A percentile compares a stretch with the other conserved stretches of the same genome.
Evolutionary conservation across 306 rosid species (phyloP).

Genomic region (Pyrus betulifolia): DNA sequence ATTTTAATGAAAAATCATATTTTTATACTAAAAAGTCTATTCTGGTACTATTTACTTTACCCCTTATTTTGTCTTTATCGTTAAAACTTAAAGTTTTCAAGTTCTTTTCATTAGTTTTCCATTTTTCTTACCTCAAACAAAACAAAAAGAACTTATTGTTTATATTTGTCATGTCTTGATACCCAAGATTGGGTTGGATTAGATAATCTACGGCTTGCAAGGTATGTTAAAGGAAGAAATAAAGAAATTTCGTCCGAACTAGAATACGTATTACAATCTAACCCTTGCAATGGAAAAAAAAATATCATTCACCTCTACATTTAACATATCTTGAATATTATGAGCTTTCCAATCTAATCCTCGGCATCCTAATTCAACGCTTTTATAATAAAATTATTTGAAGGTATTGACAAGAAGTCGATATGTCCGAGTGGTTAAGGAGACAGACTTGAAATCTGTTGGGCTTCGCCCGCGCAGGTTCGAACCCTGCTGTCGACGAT

Average conservation of each 20-base stretch:
- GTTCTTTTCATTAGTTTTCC: too few species aligned
- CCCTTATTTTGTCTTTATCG: too few species aligned
- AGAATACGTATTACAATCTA: background rate
- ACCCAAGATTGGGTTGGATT: background rate
- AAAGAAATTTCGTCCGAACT: too few species aligned
- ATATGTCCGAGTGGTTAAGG: constrained; percentile 81
- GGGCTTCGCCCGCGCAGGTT: constrained; percentile 76
- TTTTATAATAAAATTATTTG: too few species aligned
- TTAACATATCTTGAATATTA: too few species aligned
- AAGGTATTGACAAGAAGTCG: background rate
- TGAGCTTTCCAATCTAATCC: background rate
- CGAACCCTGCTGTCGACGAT: constrained; percentile 66
- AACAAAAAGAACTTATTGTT: too few species aligned
- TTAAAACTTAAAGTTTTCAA: too few species aligned
- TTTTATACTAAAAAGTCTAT: too few species aligned
- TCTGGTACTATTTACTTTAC: too few species aligned
- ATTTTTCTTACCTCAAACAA: background rate
- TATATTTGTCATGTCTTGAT: background rate
- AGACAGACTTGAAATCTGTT: constrained; percentile 78
- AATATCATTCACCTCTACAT: background rate
- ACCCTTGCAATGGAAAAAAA: background rate
- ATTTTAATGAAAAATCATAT: too few species aligned
- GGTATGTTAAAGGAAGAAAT: background rate
- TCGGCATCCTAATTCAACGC: too few species aligned
- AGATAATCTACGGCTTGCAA: background rate